Evolutionary conservation across 495 filamentous ascomycete species (phyloP).

Genomic region (Podospora fimiseda): DNA sequence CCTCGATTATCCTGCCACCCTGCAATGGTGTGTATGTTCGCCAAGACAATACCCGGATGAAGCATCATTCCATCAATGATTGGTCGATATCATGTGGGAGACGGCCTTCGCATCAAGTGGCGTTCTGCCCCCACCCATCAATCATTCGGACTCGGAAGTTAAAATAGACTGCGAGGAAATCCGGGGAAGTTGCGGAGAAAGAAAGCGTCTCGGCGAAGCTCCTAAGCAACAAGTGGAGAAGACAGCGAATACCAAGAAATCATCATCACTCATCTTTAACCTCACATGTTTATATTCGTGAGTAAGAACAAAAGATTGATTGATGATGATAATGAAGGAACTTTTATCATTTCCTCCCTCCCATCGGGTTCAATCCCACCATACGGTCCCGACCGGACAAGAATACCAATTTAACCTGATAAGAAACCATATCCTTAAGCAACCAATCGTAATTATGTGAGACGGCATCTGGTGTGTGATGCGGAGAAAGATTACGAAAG

Average conservation of each 20-base stretch:
- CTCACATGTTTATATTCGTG: not conserved
- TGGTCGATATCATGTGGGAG: not conserved
- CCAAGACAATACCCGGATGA: too few species aligned
- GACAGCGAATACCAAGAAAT: not conserved
- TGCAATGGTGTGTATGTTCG: too few species aligned
- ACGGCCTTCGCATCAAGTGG: not conserved
- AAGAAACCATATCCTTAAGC: too few species aligned
- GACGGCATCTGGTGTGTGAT: not conserved
- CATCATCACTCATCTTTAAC: too few species aligned
- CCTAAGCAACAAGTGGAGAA: not conserved
- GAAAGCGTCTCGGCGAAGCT: not conserved
- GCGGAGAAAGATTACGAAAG: constrained; percentile 8
- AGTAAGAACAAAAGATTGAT: not conserved
- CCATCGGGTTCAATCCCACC: not conserved
- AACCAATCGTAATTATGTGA: not conserved
- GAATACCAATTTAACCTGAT: too few species aligned
- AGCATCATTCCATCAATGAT: too few species aligned
- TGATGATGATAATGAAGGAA: not conserved
- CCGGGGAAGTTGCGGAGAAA: not conserved
- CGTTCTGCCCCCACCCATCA: constrained; percentile 1
- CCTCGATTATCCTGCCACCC: too few species aligned
- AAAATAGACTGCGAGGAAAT: constrained; percentile 12
- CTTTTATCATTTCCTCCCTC: not conserved
- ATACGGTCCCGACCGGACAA: not conserved
- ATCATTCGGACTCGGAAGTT: constrained; percentile 3